Conservation (phyloP, 2,329 filamentous ascomycete genomes). For the Colletotrichum magnum region DNA sequence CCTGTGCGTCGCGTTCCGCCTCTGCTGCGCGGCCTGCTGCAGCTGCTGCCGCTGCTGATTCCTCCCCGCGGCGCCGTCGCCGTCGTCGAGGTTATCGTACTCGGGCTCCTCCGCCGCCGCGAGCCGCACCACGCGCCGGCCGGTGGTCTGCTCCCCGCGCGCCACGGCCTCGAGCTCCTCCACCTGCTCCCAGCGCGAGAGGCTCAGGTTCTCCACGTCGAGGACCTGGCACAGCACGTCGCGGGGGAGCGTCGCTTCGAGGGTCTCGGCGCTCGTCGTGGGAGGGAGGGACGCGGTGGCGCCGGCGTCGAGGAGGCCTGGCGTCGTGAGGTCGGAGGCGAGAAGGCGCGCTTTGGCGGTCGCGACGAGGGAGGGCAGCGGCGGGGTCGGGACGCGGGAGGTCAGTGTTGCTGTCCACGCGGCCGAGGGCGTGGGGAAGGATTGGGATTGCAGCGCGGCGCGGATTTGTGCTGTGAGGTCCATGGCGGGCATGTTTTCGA, state of each 20-base stretch:
- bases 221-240: conserved; percentile 85
- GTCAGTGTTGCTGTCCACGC: conserved; percentile 77
- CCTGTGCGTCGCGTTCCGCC: conserved; percentile 77
- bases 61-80: conserved; percentile 1
- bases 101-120: conserved; percentile 61
- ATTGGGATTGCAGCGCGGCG: conserved; percentile 64
- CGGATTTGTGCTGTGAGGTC: conserved; percentile 63
- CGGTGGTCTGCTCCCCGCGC: conserved; percentile 80
- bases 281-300: conserved; percentile 63
- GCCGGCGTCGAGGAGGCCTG: conserved; percentile 63
- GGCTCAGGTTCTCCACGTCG: conserved; percentile 86
- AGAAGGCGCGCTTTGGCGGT: conserved; percentile 87
- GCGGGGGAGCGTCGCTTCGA: conserved; percentile 69
- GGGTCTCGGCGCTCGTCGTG: conserved; percentile 62
- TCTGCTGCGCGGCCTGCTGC: conserved; percentile 38
- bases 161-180: conserved; percentile 83
- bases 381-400: conserved; percentile 68
- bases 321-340: conserved; percentile 79
- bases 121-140: conserved; percentile 86
- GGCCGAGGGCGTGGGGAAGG: conserved; percentile 65
- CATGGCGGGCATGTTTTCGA: conserved; percentile 43
- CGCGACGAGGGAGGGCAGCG: conserved; percentile 79
- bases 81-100: conserved; percentile 55
- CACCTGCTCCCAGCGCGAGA: conserved; percentile 88
- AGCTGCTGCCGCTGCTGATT: conserved; percentile 37